Evolutionary conservation across 2,329 filamentous ascomycete species (phyloP), one percentile per base, ranked within the genome.

Genomic region (Sclerotinia glacialis): DNA sequence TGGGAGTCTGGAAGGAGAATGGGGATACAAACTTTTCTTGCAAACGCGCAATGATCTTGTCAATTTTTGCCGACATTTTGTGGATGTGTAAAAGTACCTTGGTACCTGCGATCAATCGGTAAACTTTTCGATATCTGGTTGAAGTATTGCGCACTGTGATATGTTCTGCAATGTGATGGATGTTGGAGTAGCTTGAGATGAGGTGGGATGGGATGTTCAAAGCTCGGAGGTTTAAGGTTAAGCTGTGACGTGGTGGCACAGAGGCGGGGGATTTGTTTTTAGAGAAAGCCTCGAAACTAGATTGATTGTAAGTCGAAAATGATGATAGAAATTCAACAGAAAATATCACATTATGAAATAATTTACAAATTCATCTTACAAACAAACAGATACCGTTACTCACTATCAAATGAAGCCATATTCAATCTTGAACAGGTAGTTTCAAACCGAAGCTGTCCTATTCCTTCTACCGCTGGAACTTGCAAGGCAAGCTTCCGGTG

Each of bases 31-130:
- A 90, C 88, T 88, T 94, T 79, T 90, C 83, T 80, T 94, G 91
- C 78, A 97, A 88, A 65, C 88, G 84, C 69, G 86, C 85, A 73
- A 91, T 87, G 54, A 88, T 89, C 79, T 90, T 90, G 69, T 89
- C 86, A 66, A 91, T 89, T 73, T 87, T 87, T 64, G 81, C 72
- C 40, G 76, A 76, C 78, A 81, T 81, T 26, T 71, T 77, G 70
- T 8, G 3, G 16, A 11, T 21, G 21, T 14, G 21, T 3, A 18
- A 40, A 23, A 23, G 7, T 49, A 26, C 8, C 12, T 37, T 2
- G 26, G n/a, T 12, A 60, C 4, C 12, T 37, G 12, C 16, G 7
- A 3, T 21, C 18, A 8, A 26, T 7, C n/a, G 11, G 0, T 37
- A 5, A 26, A 18, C 9, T 21, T 49, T 26, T 16, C 5, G 8